Evolutionary conservation across 2,329 filamentous ascomycete species (phyloP), one percentile per base, ranked within the genome.

Genomic region (Ceratocystis huliohia): DNA sequence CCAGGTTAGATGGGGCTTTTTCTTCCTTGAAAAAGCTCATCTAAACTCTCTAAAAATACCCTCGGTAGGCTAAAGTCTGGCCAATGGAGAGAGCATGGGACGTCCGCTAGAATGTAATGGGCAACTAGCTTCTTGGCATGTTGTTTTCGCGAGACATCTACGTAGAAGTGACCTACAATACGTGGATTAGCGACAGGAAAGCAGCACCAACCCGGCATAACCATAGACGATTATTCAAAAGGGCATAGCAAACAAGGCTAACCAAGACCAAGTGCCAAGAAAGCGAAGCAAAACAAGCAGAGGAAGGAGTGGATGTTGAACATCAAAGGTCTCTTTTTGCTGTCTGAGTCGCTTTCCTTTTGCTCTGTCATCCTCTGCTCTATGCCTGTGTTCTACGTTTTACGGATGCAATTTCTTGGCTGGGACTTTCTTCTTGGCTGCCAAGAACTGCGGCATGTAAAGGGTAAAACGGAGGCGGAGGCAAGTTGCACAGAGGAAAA

Each of bases 391-490:
- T 53, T 25, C 8, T 25, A 17, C 2, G 48, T 28, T 53, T 13
- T 53, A 59, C 53, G 53, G 53, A 59, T 30, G 53, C 53, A 59
- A 30, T 25, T 53, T 25, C 53, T 30, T 59, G 46, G n/a, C 15
- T 50, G 20, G 53, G 53, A 33, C 25, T 59, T 59, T 41, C 37
- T 41, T 41, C 37, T 25, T 59, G 53, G 53, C 28, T 25, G 53
- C 53, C 53, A 59, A 59, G 53, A 59, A 33, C 53, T 59, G 15
- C 53, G 53, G 53, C 28, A 59, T 59, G 53, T 30, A 30, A 30
- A 8, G 53, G 28, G 53, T 57, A 33, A 17, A 30, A 59, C 53
- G 53, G 28, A 33, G 53, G 28, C 53, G 53, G 53, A 59, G 25
- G 53, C 48, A 33, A 30, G 53, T 59, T 30, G 53, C 28, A 59